A percentile compares a stretch with the other conserved stretches of the same genome.
These are phyloP conservation scores for Phytophthora podocarpi DNA, from an alignment of 352 stramenopile genomes.

Conservation along the genomic window DNA sequence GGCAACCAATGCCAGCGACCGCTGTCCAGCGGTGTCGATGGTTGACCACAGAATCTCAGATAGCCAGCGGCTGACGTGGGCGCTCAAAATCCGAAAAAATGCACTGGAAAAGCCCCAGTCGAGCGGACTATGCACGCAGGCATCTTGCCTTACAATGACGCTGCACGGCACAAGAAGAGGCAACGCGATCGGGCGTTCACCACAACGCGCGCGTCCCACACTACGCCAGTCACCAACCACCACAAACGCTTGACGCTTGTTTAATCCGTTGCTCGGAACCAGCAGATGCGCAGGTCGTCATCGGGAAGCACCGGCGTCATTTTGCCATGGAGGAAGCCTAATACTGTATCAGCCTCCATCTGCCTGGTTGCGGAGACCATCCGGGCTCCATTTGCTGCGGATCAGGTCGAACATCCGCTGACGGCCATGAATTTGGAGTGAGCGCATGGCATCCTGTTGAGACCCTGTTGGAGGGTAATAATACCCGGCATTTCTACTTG, in stretches of 20 bases:
- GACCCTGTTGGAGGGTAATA: constrained; percentile 20
- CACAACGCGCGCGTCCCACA: constrained; percentile 1
- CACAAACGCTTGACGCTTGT: constrained; percentile 10
- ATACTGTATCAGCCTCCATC: constrained; percentile 5
- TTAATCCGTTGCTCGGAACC: constrained; percentile 20
- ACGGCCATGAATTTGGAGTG: background rate
- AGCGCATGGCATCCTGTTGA: constrained; percentile 24
- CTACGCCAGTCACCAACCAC: background rate
- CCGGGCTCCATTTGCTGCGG: constrained; percentile 9
- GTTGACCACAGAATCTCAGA: background rate
- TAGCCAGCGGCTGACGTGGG: constrained; percentile 21
- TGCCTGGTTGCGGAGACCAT: constrained; percentile 7
- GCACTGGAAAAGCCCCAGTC: no score
- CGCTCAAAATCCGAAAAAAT: constrained; percentile 14
- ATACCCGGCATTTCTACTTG: constrained; percentile 17
- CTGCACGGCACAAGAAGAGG: constrained; percentile 16
- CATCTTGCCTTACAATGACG: constrained; percentile 9
- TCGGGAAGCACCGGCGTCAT: background rate
- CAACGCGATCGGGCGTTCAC: constrained; percentile 22
- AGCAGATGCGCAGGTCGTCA: constrained; percentile 20
- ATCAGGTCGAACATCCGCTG: constrained; percentile 21
- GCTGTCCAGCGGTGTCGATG: no score
- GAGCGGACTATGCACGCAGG: constrained; percentile 17
- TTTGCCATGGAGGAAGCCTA: constrained; percentile 3
- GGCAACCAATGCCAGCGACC: no score